phyloP scores from a whole-genome alignment of 2,329 filamentous ascomycete genomes.

The Fusarium subglutinans region DNA sequence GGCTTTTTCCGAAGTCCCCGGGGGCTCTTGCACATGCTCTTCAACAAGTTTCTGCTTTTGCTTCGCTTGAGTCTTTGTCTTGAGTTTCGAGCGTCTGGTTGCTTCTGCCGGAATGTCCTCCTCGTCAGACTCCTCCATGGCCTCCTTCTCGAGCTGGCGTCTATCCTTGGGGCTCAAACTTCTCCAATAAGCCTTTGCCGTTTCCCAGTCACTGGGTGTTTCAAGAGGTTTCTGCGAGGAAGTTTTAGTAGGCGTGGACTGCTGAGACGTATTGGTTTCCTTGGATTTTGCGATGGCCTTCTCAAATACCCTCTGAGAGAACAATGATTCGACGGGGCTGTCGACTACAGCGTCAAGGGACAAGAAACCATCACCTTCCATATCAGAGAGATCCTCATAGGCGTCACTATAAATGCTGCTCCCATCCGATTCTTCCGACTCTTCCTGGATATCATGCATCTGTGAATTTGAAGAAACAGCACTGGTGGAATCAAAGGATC shows the following conservation, averaged over 20 bases:
- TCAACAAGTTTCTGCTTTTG: slow-evolving; percentile 27
- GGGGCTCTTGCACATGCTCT: slow-evolving; percentile 8
- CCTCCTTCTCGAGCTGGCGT: slow-evolving; percentile 68
- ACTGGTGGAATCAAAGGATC: slow-evolving; percentile 31
- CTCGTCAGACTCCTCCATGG: slow-evolving; percentile 61
- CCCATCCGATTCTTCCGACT: slow-evolving; percentile 58
- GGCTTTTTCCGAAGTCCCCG: slow-evolving; percentile 5
- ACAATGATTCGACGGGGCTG: slow-evolving; percentile 54
- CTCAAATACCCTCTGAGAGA: slow-evolving; percentile 37
- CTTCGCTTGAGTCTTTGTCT: slow-evolving; percentile 52
- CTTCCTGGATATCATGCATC: slow-evolving; percentile 50
- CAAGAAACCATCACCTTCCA: slow-evolving; percentile 73
- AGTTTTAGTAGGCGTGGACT: background rate
- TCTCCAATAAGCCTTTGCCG: slow-evolving; percentile 75
- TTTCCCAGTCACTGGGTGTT: slow-evolving; percentile 67
- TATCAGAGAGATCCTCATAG: slow-evolving; percentile 75
- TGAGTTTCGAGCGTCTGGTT: slow-evolving; percentile 32
- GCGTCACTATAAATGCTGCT: slow-evolving; percentile 79
- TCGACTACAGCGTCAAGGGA: slow-evolving; percentile 78
- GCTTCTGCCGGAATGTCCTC: slow-evolving; percentile 51
- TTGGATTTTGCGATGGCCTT: slow-evolving; percentile 38
- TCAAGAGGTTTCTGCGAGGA: background rate
- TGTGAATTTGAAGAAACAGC: slow-evolving; percentile 26
- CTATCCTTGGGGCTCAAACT: slow-evolving; percentile 70
- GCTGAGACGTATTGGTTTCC: slow-evolving; percentile 8